Base-by-base conservation (phyloP, 306 rosid genomes). In the Acacia crassicarpa region DNA sequence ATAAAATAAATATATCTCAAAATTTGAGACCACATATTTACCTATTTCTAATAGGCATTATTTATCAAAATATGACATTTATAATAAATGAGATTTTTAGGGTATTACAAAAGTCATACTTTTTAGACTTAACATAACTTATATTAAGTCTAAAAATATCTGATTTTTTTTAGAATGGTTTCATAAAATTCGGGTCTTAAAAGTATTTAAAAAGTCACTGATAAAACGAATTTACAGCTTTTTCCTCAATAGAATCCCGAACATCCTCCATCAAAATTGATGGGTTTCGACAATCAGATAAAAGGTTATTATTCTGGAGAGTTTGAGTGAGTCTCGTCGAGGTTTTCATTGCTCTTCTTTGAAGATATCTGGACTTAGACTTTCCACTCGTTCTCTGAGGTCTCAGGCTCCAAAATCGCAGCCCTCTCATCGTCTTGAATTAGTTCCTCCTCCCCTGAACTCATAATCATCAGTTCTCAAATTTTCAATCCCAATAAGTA, bases 221-320 rank as follows among this genome's bases (percentile, higher is more conserved):
- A 27, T 27, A 27, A 27, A 27, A 27, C 27, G 27, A 27, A 27
- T 27, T 27, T 27, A 27, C 27, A 27, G 27, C 91, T 85, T 86
- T 85, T 80, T 93, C 99, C 92, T 95, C 99, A 66, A 85, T 87
- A 8, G 99, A 90, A 71, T 95, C 99, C 20, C 99, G 89, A n/a
- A 93, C 89, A 80, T 95, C 98, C 82, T 93, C 89, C 17, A 91
- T 89, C 76, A 91, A 85, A 81, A 95, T 79, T 67, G 89, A 85
- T 14, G 92, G 74, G 79, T 82, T 88, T n/a, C 87, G 91, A 81
- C 90, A 92, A 88, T 95, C 86, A 1, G 93, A 87, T 12, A 92
- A 93, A 30, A 92, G 91, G 14, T 86, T 92, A 63, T 88, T 87
- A 51, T 84, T 95, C 80, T 87, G 86, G n/a, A 93, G 91, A 79